Evolutionary conservation across 1,284 basidiomycete genomes (phyloP), one percentile per base, ranked within the genome.

Genomic region (Tylopilus sp.): DNA sequence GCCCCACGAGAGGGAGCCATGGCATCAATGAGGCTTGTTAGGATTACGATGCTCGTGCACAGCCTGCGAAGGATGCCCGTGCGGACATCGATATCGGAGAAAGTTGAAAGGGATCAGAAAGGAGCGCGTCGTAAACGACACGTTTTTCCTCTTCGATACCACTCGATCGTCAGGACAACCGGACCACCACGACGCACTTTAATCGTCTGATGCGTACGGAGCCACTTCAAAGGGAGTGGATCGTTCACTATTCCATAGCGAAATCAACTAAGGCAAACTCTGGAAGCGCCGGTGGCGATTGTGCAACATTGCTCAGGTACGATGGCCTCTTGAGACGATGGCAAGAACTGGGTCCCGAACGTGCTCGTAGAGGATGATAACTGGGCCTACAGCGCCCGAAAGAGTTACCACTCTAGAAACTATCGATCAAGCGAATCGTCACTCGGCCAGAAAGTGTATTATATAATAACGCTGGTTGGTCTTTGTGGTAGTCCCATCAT

Each of bases 401-500:
- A n/a, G 30, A n/a, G 3, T 13, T 6, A n/a, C n/a, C n/a, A n/a
- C n/a, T n/a, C n/a, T n/a, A 35, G 16, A 19, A 18, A 10, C 11
- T 4, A 36, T 21, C 18, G 35, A 19, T 36, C 35, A 13, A 21
- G 33, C 4, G 16, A 34, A 16, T 8, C 13, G n/a, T 31, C 15
- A 8, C 18, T 9, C 33, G 3, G 7, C 33, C 33, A 31, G 2
- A n/a, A n/a, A n/a, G n/a, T 28, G 9, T 10, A 28, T 28, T 9
- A 28, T 15, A 15, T n/a, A 13, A 31, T n/a, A 12, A n/a, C 4
- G n/a, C n/a, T n/a, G n/a, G n/a, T n/a, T n/a, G n/a, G n/a, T n/a
- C n/a, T n/a, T n/a, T n/a, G n/a, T n/a, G n/a, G n/a, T 47, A 4
- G 13, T 16, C 36, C 4, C 23, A 49, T 18, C 26, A 63, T 67